phyloP scores from a whole-genome alignment of 306 rosid genomes.

The Rosa lucieae region DNA sequence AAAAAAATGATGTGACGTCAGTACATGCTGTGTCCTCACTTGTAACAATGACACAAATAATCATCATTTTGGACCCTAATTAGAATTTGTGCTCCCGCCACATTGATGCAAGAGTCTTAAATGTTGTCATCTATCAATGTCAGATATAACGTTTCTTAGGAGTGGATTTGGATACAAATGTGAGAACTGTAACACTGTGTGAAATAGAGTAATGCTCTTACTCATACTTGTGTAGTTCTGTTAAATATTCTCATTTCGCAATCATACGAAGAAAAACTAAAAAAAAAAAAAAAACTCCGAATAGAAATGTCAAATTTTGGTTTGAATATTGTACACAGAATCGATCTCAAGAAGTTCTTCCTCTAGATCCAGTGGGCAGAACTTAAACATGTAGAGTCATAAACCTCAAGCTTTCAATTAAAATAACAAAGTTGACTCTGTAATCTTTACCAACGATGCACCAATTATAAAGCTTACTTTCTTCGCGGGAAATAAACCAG shows the following conservation, averaged over 20 bases:
- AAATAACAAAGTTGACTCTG: neutral
- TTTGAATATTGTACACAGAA: neutral
- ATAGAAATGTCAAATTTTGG: neutral
- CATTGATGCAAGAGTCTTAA: neutral
- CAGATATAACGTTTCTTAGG: neutral
- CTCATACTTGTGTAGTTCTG: neutral
- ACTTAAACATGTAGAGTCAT: neutral
- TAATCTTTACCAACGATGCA: neutral
- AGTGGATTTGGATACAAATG: neutral
- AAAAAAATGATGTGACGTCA: neutral
- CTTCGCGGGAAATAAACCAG: neutral
- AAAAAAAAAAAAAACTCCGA: no score
- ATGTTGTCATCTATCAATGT: neutral
- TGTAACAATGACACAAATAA: neutral
- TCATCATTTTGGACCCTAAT: neutral
- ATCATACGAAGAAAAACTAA: neutral
- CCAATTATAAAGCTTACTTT: neutral
- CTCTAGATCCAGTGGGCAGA: neutral
- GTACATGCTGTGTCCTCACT: neutral
- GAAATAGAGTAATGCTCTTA: no score
- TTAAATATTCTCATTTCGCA: neutral
- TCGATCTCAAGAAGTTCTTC: neutral
- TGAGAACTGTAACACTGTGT: neutral
- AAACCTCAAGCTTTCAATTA: neutral
- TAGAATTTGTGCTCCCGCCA: neutral